These are phyloP conservation scores for Rhodotorula graminis DNA, from an alignment of 768 basidiomycete genomes.

Conservation along the genomic window DNA sequence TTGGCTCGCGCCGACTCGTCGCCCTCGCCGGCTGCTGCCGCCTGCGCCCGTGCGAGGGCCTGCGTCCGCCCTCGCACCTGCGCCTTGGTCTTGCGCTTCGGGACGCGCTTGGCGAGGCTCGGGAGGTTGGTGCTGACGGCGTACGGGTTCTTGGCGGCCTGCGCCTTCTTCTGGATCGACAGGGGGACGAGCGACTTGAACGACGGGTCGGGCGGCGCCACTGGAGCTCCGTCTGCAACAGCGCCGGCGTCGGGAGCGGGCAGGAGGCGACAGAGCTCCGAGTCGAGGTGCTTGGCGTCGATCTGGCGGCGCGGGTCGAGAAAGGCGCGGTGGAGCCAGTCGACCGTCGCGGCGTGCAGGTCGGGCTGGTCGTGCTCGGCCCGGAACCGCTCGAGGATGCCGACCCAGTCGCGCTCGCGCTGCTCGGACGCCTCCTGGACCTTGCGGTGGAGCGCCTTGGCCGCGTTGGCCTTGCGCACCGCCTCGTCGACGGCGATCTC, in stretches of 20 bases:
- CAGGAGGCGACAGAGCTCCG: conserved; percentile 36
- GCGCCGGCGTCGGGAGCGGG: background rate
- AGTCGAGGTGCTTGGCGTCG: conserved; percentile 26
- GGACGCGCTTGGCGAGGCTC: conserved; percentile 14
- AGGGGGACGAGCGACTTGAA: conserved; percentile 20
- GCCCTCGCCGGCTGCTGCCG: background rate
- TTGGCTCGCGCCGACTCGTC: background rate
- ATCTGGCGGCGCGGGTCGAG: conserved; percentile 17
- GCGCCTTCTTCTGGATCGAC: conserved; percentile 4
- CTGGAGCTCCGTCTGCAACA: background rate
- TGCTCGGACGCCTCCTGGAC: conserved; percentile 59
- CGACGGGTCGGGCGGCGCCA: background rate
- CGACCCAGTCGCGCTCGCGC: conserved; percentile 65
- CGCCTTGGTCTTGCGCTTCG: background rate
- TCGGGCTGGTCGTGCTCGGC: conserved; percentile 21
- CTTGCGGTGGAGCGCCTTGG: conserved; percentile 53
- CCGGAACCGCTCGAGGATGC: conserved; percentile 53
- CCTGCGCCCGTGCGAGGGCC: background rate
- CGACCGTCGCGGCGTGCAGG: conserved; percentile 19
- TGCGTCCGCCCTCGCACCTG: background rate
- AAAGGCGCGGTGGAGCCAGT: conserved; percentile 36
- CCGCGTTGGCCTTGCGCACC: conserved; percentile 50
- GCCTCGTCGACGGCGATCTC: background rate
- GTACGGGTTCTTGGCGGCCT: conserved; percentile 26
- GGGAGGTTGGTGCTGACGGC: conserved; percentile 19